These are phyloP conservation scores for Syncephalis plumigaleata DNA, from an alignment of 371 early-diverging fungal species.

Conservation along the genomic window DNA sequence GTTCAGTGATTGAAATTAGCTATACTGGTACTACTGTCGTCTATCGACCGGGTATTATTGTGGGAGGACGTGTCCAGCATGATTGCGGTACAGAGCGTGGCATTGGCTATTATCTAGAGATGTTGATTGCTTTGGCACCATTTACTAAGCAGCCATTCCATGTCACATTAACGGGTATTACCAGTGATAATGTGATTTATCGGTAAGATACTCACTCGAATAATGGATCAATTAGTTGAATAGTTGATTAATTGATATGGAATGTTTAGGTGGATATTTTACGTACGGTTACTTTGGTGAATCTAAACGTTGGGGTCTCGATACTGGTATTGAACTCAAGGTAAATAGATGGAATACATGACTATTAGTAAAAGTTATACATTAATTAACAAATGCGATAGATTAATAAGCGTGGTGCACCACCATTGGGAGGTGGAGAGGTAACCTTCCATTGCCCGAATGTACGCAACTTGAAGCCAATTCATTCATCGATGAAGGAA, in stretches of 20 bases:
- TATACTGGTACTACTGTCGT: constrained; percentile 83
- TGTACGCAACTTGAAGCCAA: constrained; percentile 60
- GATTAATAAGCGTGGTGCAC: constrained; percentile 82
- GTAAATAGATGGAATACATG: constrained; percentile 12
- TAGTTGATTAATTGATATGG: too few species aligned
- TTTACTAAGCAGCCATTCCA: constrained; percentile 76
- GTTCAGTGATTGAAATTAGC: constrained; percentile 75
- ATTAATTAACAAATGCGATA: constrained; percentile 8
- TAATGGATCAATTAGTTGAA: too few species aligned
- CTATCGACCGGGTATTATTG: constrained; percentile 78
- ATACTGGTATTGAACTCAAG: constrained; percentile 66
- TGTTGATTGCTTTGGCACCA: constrained; percentile 77
- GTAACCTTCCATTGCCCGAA: constrained; percentile 70
- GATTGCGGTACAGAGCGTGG: constrained; percentile 64
- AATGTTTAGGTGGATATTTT: constrained; percentile 69
- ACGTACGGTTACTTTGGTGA: constrained; percentile 79
- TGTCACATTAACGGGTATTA: constrained; percentile 73
- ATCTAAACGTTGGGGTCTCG: constrained; percentile 70
- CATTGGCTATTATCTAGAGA: constrained; percentile 85
- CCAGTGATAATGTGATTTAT: constrained; percentile 79
- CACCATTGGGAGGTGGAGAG: constrained; percentile 92
- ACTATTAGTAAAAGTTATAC: neutral
- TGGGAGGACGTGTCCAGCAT: constrained; percentile 71
- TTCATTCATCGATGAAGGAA: constrained; percentile 67
- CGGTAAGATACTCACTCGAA: constrained; percentile 33